phyloP scores from a whole-genome alignment of 1,284 basidiomycete genomes.

The Stygiomarasmius scandens region DNA sequence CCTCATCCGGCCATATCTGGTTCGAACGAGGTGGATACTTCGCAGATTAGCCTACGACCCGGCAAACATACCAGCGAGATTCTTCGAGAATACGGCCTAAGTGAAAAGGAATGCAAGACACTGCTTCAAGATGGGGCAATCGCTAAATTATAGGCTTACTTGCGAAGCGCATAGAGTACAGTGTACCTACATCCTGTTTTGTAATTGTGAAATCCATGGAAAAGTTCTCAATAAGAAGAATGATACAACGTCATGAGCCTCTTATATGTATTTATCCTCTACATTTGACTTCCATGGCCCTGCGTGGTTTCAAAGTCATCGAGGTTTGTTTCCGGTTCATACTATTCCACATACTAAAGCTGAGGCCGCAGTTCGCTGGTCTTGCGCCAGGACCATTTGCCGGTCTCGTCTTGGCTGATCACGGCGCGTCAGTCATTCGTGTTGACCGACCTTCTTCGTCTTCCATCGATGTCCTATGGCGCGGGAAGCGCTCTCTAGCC shows the following conservation, averaged over 20 bases:
- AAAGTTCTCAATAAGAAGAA: too few relatives aligned
- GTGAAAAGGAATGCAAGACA: conserved; percentile 33
- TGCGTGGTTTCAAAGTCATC: conserved; percentile 10
- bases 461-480: conserved; percentile 58
- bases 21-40: conserved; percentile 21
- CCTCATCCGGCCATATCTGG: conserved; percentile 53
- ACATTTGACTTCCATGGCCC: conserved; percentile 1
- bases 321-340: not conserved
- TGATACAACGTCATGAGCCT: too few relatives aligned
- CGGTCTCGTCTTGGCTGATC: conserved; percentile 78
- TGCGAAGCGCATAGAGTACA: not conserved
- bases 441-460: conserved; percentile 61
- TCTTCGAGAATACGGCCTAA: conserved; percentile 49
- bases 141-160: conserved; percentile 11
- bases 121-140: conserved; percentile 49
- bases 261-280: too few relatives aligned
- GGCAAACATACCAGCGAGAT: conserved; percentile 59
- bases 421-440: conserved; percentile 78
- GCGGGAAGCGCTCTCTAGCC: conserved; percentile 75
- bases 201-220: too few relatives aligned
- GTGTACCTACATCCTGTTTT: not conserved
- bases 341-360: not conserved
- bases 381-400: conserved; percentile 84
- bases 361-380: conserved; percentile 68
- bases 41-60: conserved; percentile 35